phyloP scores from a whole-genome alignment of 306 rosid genomes.

The Myrica gale region DNA sequence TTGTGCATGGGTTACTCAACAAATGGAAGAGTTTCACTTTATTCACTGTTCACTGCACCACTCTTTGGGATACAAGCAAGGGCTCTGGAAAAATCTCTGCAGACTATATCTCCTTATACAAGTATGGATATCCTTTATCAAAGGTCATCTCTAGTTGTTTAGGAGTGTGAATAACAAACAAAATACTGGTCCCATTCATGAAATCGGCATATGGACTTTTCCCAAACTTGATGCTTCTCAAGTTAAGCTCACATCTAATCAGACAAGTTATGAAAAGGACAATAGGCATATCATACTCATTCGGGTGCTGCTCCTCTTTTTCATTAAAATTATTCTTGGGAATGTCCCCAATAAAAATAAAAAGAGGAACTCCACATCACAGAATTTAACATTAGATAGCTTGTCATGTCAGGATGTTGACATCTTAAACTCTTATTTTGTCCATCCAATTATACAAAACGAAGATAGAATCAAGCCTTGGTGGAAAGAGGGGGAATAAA shows the following conservation, averaged over 20 bases:
- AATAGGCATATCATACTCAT: conserved; percentile 14
- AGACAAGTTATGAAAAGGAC: conserved; percentile 23
- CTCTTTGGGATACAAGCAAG: conserved; percentile 16
- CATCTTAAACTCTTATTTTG: conserved; percentile 33
- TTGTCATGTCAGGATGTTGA: conserved; percentile 33
- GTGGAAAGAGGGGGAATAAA: conserved; percentile 33
- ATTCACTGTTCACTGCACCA: conserved; percentile 10
- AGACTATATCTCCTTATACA: conserved; percentile 7
- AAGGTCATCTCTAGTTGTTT: conserved; percentile 33
- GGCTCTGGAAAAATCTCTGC: conserved; percentile 13
- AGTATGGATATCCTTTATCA: conserved; percentile 32
- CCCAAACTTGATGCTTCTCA: conserved; percentile 29
- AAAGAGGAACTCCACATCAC: conserved; percentile 35
- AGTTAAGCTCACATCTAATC: conserved; percentile 27
- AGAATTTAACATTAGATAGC: conserved; percentile 22
- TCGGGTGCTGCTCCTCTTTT: conserved; percentile 30
- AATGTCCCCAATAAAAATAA: conserved; percentile 47
- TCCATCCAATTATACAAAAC: conserved; percentile 36
- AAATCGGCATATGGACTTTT: conserved; percentile 43
- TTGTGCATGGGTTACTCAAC: conserved; percentile 23
- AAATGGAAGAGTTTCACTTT: conserved; percentile 25
- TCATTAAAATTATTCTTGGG: conserved; percentile 45
- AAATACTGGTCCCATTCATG: conserved; percentile 34
- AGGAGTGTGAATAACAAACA: conserved; percentile 30
- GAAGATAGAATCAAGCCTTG: conserved; percentile 29